Evolutionary conservation across 768 basidiomycete species (phyloP), one percentile per base, ranked within the genome.

Genomic region (Mycena chlorophos): DNA sequence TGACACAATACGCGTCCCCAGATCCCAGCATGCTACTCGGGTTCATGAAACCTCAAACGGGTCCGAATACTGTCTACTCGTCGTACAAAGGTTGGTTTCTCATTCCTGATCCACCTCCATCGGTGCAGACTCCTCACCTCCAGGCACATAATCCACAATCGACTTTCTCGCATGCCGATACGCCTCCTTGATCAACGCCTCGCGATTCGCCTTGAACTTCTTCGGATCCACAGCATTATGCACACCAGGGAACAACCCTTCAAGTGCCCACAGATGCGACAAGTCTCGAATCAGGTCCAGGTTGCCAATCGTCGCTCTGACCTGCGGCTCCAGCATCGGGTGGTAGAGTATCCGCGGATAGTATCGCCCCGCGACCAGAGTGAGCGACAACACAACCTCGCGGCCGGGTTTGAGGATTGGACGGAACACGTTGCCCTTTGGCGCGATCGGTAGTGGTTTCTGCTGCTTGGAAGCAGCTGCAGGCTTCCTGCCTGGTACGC

Each of bases 311-410:
- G 80, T 62, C 13, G 79, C 80, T 16, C 71, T 63, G 3, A 88
- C 64, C 20, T 61, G 62, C 3, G 71, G 67, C 13, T 68, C 69
- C 19, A 91, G 69, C 30, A 85, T 73, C 1, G 88, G 88, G 64
- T 91, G 88, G 20, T 73, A 65, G 22, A 91, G 76, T 30, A 94
- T 75, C 5, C 77, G 73, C 4, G 91, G 88, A 66, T 94, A 94
- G 67, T 94, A 94, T 52, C 92, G 78, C 28, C 92, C 92, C 28
- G 83, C 83, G 57, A 94, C 77, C 45, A 91, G 73, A 30, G 83
- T 81, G 38, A 92, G 75, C 2, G 84, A 84, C n/a, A 91, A 59
- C 19, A 88, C 79, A 16, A 79, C 79, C 68, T 92, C 89, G 56
- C 80, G 68, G 0, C 81, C 86, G 5, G 82, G 73, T 2, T 75